phyloP scores from a whole-genome alignment of 23 red algal species.

The Gracilaria caudata region DNA sequence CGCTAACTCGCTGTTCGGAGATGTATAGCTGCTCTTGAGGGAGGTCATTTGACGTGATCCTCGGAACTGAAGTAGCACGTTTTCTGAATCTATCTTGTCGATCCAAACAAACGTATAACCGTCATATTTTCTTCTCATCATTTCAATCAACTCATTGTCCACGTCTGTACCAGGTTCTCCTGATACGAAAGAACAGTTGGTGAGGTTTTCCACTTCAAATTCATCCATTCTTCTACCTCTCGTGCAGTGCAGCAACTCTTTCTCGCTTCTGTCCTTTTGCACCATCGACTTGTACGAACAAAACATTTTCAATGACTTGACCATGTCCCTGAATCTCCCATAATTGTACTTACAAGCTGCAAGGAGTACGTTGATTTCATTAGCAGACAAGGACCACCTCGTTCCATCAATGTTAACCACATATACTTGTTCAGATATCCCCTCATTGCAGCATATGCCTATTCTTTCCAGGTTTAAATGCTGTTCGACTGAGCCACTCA shows the following conservation, averaged over 20 bases:
- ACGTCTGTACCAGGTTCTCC: neutral
- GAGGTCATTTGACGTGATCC: neutral
- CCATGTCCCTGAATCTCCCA: neutral
- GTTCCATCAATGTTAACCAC: neutral
- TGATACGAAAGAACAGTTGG: neutral
- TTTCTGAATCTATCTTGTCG: neutral
- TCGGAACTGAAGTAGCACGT: neutral
- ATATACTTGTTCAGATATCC: neutral
- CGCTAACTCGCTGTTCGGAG: neutral
- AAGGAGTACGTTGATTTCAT: neutral
- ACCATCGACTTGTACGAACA: neutral
- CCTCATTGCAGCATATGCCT: neutral
- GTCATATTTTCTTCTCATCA: neutral
- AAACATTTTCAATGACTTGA: neutral
- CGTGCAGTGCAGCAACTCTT: neutral
- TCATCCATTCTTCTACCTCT: neutral
- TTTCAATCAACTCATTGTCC: neutral
- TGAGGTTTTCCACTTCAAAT: neutral
- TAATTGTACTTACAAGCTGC: neutral
- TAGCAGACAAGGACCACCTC: neutral
- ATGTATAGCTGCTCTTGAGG: neutral
- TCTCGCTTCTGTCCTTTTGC: neutral
- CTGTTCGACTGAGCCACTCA: neutral
- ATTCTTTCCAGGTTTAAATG: neutral
- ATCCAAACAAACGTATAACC: neutral